Conservation (phyloP, 2,329 filamentous ascomycete species). For the Grosmannia huntii region DNA sequence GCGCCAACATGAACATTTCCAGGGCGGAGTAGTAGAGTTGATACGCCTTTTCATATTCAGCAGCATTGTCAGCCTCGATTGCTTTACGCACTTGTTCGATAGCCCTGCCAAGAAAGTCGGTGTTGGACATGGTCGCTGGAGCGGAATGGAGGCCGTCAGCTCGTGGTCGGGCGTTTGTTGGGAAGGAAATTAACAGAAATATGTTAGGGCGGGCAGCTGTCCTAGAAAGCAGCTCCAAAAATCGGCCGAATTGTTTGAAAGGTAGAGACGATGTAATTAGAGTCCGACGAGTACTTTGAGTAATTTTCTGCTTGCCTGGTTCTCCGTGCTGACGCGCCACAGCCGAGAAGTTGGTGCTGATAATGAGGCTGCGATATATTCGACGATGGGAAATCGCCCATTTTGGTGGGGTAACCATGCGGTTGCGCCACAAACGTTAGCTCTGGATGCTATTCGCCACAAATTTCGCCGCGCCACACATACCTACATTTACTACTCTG, state of each 20-base stretch:
- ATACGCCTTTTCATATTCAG: slow-evolving; percentile 95
- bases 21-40: slow-evolving; percentile 91
- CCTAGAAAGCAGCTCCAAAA: background rate
- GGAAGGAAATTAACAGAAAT: background rate
- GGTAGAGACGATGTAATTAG: too few species aligned
- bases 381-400: background rate
- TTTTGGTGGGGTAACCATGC: slow-evolving; percentile 26
- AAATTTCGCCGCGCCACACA: background rate
- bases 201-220: background rate
- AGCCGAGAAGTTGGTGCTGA: background rate
- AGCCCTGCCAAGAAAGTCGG: slow-evolving; percentile 91
- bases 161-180: background rate
- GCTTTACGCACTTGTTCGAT: slow-evolving; percentile 96
- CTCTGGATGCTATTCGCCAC: background rate
- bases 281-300: too few species aligned
- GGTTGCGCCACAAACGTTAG: slow-evolving; percentile 2
- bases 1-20: slow-evolving; percentile 94
- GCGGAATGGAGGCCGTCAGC: background rate
- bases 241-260: too few species aligned
- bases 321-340: background rate
- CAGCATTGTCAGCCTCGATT: slow-evolving; percentile 89
- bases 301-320: background rate
- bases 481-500: background rate
- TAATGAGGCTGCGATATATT: background rate
- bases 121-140: slow-evolving; percentile 63